Evolutionary conservation across 495 filamentous ascomycete genomes (phyloP), one percentile per base, ranked within the genome.

Genomic region (Sabuloglossum arenarium): DNA sequence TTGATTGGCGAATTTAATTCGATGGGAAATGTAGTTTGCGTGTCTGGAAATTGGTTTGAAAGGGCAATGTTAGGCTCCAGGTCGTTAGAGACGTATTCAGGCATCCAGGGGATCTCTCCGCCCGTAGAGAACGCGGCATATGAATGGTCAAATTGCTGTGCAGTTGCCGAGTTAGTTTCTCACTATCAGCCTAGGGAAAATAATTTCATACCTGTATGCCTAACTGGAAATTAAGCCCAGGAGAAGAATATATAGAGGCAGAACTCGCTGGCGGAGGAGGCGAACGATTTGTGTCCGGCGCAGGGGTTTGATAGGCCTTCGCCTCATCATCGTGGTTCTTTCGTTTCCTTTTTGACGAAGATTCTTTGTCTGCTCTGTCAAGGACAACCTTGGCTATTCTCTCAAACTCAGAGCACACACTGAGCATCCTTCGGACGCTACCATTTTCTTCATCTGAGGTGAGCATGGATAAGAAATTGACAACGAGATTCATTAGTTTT

Each of bases 381-480:
- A 97, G 78, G 12, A 97, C 89, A 21, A 89, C 79, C 65, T 83
- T 88, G 46, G 89, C 88, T 60, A 98, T 97, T 59, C 93, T 76
- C 61, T 96, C 88, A 59, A 98, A 98, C 62, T 97, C 91, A 19
- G 86, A 79, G 68, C 89, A 95, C 5, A 98, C 82, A 55, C 79
- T 79, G 30, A 96, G 75, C 88, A 98, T 97, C 39, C 90, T 84
- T 66, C 84, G 84, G 52, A 97, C 85, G 56, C 84, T 86, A 34
- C 84, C 84, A 53, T 87, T 88, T 42, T 86, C 85, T 59, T 82
- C 79, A 56, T 84, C 81, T 11, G 75, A 74, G 16, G 84, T 82
- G 57, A 95, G 80, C 43, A 80, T 79, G 16, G 79, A 86, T 11
- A 98, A 71, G 66, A 97, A 97, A 60, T 79, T 87, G 47, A 95